Evolutionary conservation across 257 asterid species (phyloP).

Genomic region (Lycium ferocissimum): DNA sequence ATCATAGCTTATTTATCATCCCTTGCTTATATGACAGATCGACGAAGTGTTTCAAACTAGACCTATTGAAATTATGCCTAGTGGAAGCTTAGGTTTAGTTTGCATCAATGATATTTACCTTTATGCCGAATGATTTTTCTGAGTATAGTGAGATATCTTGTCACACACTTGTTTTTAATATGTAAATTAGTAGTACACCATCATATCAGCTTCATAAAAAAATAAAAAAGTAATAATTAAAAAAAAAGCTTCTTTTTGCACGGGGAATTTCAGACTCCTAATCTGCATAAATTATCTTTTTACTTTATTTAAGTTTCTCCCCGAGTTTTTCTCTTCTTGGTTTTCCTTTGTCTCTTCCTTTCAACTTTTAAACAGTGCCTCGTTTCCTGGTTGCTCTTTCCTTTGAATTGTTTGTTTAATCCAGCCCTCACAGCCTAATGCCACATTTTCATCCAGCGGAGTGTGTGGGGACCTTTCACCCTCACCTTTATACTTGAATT

Average conservation of each 20-base stretch:
- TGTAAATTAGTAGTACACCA: conserved; percentile 21
- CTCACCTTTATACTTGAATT: neutral
- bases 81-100: neutral
- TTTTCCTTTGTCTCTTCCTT: conserved; percentile 17
- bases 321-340: neutral
- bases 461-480: conserved; percentile 13
- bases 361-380: neutral
- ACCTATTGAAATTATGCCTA: neutral
- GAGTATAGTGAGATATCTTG: neutral
- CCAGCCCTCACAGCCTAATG: neutral
- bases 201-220: conserved; percentile 15
- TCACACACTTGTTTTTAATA: neutral
- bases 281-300: neutral
- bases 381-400: conserved; percentile 7
- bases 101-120: conserved; percentile 12
- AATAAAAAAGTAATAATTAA: neutral
- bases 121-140: neutral
- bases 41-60: neutral
- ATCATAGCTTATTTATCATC: neutral
- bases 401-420: conserved; percentile 15
- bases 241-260: neutral
- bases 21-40: neutral
- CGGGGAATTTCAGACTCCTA: neutral
- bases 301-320: conserved; percentile 5
- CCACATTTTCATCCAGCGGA: neutral